Evolutionary conservation across 2,329 filamentous ascomycete genomes (phyloP), one percentile per base, ranked within the genome.

Genomic region (Alternaria infectoria): DNA sequence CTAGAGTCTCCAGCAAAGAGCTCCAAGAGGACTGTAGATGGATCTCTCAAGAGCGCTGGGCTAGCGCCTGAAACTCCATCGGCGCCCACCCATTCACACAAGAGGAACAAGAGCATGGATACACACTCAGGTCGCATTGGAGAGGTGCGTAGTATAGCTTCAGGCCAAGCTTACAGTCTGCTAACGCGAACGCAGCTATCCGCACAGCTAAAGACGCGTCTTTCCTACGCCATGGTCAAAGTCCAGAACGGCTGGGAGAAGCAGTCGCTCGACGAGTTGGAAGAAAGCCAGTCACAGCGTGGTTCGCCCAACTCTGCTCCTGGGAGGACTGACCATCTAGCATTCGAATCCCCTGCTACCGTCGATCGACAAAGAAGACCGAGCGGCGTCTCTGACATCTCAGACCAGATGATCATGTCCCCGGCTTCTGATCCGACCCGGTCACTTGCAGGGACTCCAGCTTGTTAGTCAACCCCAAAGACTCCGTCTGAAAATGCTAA

Each of bases 181-280:
- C 75, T 79, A 61, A 79, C 64, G 61, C 55, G 45, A 63, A 65
- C 72, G 49, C 77, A 93, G 91, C 83, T 93, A 57, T 93, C 92
- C 44, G 88, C 90, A 58, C 91, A 95, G 75, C 86, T 98, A 56
- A 91, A 90, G 76, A 90, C 93, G 54, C 91, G 93, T 72, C 86
- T 98, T 26, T 93, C 93, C 7, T 97, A 97, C 79, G 95, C 95
- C 68, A 96, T 97, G 87, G 87, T 96, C 76, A 97, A 97, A 80
- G 91, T 97, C 44, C 93, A 81, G 67, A 90, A 96, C 75, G 93
- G 93, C 62, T 96, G 93, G 91, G 91, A 97, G 80, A 87, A 90
- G 54, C 89, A 91, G 67, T 89, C 89, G 17, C 88, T 96, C 61
- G 89, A 91, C 59, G 91, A 95, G 79, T 87, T 95, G 28, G 93